Evolutionary conservation across 169 alveolate genomes (phyloP), one percentile per base, ranked within the genome.

Genomic region (Plasmodium cynomolgi): DNA sequence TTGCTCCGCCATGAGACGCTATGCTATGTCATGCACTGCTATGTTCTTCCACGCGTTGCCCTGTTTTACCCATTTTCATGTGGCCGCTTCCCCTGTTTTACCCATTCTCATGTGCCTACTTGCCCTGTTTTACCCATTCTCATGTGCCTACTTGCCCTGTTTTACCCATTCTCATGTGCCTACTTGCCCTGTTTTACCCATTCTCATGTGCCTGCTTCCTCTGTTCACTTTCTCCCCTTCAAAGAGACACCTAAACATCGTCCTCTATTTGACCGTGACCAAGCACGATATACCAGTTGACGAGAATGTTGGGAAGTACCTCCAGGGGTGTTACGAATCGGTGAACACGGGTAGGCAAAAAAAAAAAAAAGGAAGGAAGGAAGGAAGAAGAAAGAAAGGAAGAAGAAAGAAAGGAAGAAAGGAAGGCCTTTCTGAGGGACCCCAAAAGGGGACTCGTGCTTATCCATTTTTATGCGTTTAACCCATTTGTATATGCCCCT

Each of bases 241-340:
- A 9, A 75, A 86, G 93, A 50, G 6, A 41, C 41, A 86, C 56
- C 80, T 86, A 75, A 86, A 79, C 83, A 11, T n/a, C 20, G 31
- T 79, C 17, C 47, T 86, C 39, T 86, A 75, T 50, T 54, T 86
- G 74, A 50, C 81, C 13, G 71, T 77, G 17, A 77, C 54, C 33
- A 86, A 86, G 17, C 88, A 86, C 31, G 86, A 86, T 23, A 56
- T 86, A 33, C 2, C 81, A 77, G 68, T 71, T 41, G 77, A 86
- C 33, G 86, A 77, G 17, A 15, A 26, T 11, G 39, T 86, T 47
- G 34, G 37, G 93, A 79, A 77, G 41, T 86, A 86, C 81, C 72
- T 86, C 47, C 86, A 86, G 50, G 58, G 68, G 29, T 75, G 72
- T 39, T 86, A 86, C 81, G 62, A 34, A 58, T 54, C 93, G 39